Evolutionary conservation across 192 early-diverging fungal species (phyloP), one percentile per base, ranked within the genome.

Genomic region (Coemansia sp.): DNA sequence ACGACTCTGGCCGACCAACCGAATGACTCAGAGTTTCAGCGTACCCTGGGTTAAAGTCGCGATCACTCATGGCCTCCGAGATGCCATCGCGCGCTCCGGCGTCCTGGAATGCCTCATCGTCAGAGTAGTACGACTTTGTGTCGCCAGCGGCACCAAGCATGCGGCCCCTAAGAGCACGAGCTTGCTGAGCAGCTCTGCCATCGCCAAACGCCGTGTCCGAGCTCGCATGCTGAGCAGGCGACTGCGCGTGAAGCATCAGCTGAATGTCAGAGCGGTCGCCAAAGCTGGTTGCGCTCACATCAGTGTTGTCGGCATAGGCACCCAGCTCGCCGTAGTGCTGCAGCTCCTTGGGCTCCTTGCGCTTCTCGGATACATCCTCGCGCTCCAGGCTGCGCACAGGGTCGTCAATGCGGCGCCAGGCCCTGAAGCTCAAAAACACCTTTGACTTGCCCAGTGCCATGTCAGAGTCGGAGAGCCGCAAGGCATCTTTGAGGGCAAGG

Each of bases 381-480:
- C 80, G 80, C 67, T 83, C 92, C 13, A 82, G 52, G 12, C 76
- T 84, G 20, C 89, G 87, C 50, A 95, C 79, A 13, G 78, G 81
- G 61, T 90, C 89, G 72, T 98, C 96, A 35, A 98, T 82, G 37
- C 84, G 83, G 56, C 91, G 84, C 96, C 94, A 98, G 14, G 86
- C 84, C 2, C 28, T 64, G 76, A 93, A 93, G 61, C 84, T 86
- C 43, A 98, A 65, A 62, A 88, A 95, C 18, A 94, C 80, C 66
- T 90, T 83, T 23, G 70, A 73, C 25, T 69, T 63, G 8, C 88
- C 88, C 25, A 89, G 58, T 10, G 82, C 73, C 73, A 85, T 84
- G 55, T 89, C 84, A 0, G 75, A 52, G 42, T 71, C 69, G 0
- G 65, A 34, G 68, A 86, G 83, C 37, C 83, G 66, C 60, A 83